Conservation (phyloP, 768 basidiomycete genomes). For the Polyporus arcularius region DNA sequence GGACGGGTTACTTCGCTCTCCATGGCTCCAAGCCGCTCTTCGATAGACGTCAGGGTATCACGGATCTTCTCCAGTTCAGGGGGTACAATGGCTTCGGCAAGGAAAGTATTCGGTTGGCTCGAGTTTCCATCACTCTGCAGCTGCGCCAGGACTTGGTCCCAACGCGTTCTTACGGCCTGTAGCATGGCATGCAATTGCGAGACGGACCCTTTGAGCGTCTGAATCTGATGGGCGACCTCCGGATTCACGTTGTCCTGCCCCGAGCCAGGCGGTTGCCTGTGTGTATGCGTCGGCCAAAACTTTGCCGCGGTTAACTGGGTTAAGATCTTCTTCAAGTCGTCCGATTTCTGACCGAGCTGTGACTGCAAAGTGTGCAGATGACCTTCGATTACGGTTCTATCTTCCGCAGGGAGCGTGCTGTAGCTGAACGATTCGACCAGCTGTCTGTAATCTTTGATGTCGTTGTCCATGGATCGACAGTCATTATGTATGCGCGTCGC, state of each 20-base stretch:
- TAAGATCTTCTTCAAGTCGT: slow-evolving; percentile 9
- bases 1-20: slow-evolving; percentile 4
- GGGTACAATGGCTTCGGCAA: slow-evolving; percentile 16
- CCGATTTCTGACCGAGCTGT: slow-evolving; percentile 9
- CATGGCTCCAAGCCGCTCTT: slow-evolving; percentile 8
- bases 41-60: slow-evolving; percentile 10
- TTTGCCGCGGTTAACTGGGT: slow-evolving; percentile 4
- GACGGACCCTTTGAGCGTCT: slow-evolving; percentile 8
- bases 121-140: slow-evolving; percentile 4
- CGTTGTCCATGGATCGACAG: slow-evolving; percentile 15
- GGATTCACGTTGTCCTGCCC: slow-evolving; percentile 1
- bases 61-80: slow-evolving; percentile 17
- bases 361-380: slow-evolving; percentile 12
- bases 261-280: background rate
- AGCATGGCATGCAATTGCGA: slow-evolving; percentile 12
- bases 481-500: slow-evolving; percentile 12
- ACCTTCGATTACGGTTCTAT: slow-evolving; percentile 14
- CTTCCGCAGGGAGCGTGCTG: slow-evolving; percentile 5
- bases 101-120: slow-evolving; percentile 10
- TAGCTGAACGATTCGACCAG: slow-evolving; percentile 20
- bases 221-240: slow-evolving; percentile 9
- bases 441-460: slow-evolving; percentile 17
- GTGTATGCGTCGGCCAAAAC: slow-evolving; percentile 13
- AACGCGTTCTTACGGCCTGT: slow-evolving; percentile 5
- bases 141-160: slow-evolving; percentile 8